Evolutionary conservation across 306 rosid species (phyloP), one percentile per base, ranked within the genome.

Genomic region (Nissolia schottii): DNA sequence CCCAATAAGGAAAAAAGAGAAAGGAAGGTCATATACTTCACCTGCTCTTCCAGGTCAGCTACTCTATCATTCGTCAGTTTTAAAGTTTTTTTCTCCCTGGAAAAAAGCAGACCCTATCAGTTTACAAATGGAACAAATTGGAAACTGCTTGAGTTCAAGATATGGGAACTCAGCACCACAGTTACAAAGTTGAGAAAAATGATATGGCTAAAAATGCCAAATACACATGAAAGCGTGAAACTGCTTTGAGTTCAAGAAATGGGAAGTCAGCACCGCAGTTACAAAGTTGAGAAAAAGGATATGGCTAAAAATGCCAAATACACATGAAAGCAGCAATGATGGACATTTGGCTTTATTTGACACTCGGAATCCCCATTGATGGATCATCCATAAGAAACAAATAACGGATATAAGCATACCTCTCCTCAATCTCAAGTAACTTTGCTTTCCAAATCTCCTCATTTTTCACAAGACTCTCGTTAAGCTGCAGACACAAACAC

Each of bases 381-480:
- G n/a, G n/a, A 57, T 70, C 62, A 63, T 24, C 45, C 10, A 23
- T 59, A 34, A 28, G 64, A 40, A 57, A 60, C 9, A 43, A 4
- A 50, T 54, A 29, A 51, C 22, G 43, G 48, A 32, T 57, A 51
- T 43, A 41, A 20, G 73, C 53, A 77, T 73, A 91, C 97, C 96
- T 94, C 71, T 84, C 87, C 84, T 89, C 99, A 69, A 86, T 81
- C 82, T 82, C 88, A 64, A 20, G 71, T 53, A 89, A 50, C 87
- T 91, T 94, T 22, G 84, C 74, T 77, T 86, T 81, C 95, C 96
- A 94, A 64, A 84, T 81, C 79, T 91, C 96, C 85, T 83, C 85
- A 68, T 94, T 91, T 75, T 89, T 87, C 79, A 84, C 54, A 51
- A 94, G 93, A 80, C 88, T 91, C 75, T 91, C 99, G 71, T 94